phyloP scores from a whole-genome alignment of 192 early-diverging fungal genomes.

The Entrophospora sp. region DNA sequence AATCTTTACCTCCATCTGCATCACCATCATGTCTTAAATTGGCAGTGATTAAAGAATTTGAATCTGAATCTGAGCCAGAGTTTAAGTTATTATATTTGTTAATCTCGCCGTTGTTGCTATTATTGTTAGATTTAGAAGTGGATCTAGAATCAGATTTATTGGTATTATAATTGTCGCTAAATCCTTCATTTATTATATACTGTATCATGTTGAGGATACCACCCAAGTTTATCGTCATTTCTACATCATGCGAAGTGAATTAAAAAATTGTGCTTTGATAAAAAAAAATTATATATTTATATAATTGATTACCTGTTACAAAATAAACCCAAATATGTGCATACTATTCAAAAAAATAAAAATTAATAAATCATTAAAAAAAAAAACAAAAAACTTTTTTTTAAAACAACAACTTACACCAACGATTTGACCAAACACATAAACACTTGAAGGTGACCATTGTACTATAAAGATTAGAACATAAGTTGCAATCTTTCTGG shows the following conservation, averaged over 20 bases:
- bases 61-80: too few relatives aligned
- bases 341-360: neutral
- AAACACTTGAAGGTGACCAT: conserved; percentile 8
- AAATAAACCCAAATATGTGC: conserved; percentile 8
- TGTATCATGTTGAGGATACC: conserved; percentile 9
- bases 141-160: too few relatives aligned
- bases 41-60: too few relatives aligned
- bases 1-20: too few relatives aligned
- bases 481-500: conserved; percentile 4
- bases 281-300: neutral
- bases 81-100: too few relatives aligned
- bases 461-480: conserved; percentile 11
- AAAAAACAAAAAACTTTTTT: neutral
- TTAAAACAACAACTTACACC: too few relatives aligned
- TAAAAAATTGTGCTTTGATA: neutral
- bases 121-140: too few relatives aligned
- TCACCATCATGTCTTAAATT: too few relatives aligned
- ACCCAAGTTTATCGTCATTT: conserved; percentile 2
- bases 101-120: too few relatives aligned
- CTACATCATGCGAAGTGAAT: neutral
- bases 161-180: neutral
- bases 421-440: conserved; percentile 7
- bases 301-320: neutral
- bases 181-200: conserved; percentile 16
- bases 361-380: neutral